Evolutionary conservation across 495 filamentous ascomycete species (phyloP).

Genomic region (Cercophora sp.): DNA sequence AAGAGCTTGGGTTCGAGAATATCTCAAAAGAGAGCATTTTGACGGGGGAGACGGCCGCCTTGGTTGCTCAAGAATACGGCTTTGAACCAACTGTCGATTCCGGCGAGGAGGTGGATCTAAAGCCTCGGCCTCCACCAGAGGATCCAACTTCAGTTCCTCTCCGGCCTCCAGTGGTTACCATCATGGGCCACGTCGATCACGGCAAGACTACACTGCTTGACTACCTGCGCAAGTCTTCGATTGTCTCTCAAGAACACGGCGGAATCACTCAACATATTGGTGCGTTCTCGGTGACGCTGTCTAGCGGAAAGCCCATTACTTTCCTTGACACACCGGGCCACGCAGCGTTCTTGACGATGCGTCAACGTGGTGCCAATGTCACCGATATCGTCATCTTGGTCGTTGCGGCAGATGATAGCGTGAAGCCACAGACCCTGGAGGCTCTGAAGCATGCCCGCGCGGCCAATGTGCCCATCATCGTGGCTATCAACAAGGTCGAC

Average conservation of each 20-base stretch:
- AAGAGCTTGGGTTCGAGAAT: slow-evolving; percentile 79
- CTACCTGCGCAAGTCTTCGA: slow-evolving; percentile 86
- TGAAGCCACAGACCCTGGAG: slow-evolving; percentile 96
- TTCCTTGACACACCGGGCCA: slow-evolving; percentile 98
- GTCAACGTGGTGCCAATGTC: slow-evolving; percentile 89
- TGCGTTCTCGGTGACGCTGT: slow-evolving; percentile 90
- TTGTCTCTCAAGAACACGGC: slow-evolving; percentile 86
- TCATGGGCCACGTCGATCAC: slow-evolving; percentile 99
- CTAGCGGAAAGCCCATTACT: slow-evolving; percentile 80
- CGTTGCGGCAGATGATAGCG: slow-evolving; percentile 94
- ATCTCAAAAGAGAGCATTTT: slow-evolving; percentile 75
- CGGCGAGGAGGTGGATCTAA: slow-evolving; percentile 64
- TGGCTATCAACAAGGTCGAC: slow-evolving; percentile 98
- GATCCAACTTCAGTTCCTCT: slow-evolving; percentile 66
- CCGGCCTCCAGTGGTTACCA: slow-evolving; percentile 92
- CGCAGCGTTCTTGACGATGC: slow-evolving; percentile 92
- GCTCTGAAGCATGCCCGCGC: slow-evolving; percentile 89
- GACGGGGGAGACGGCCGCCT: slow-evolving; percentile 81
- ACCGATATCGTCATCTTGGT: slow-evolving; percentile 97
- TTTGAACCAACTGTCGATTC: slow-evolving; percentile 83
- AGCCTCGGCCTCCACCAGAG: slow-evolving; percentile 63
- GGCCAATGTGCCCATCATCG: slow-evolving; percentile 93
- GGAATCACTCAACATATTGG: slow-evolving; percentile 99
- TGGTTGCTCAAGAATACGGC: slow-evolving; percentile 89
- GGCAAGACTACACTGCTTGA: slow-evolving; percentile 97